Evolutionary conservation across 352 stramenopile genomes (phyloP).

Genomic region (Saprolegnia diclina): DNA sequence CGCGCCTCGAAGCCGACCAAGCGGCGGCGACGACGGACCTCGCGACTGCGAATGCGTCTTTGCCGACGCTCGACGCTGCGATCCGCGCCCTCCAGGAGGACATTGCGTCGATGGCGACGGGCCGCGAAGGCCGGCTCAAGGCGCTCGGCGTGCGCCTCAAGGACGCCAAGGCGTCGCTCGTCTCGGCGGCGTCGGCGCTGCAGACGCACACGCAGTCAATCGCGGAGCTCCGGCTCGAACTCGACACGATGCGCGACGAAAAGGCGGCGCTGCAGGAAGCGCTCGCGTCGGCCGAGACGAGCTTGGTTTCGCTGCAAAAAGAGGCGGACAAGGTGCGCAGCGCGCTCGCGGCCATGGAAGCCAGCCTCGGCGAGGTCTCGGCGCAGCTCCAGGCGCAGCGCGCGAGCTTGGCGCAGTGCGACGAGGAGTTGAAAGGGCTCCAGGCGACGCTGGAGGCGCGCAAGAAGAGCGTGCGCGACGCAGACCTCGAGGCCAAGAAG

Average conservation of each 20-base stretch:
- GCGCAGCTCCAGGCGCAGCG: slow-evolving; percentile 62
- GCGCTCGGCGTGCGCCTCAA: slow-evolving; percentile 70
- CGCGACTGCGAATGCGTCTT: slow-evolving; percentile 53
- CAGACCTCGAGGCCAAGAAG: slow-evolving; percentile 94
- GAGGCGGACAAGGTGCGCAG: not conserved
- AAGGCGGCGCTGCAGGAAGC: slow-evolving; percentile 67
- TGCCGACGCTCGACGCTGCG: slow-evolving; percentile 70
- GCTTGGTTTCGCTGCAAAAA: slow-evolving; percentile 25
- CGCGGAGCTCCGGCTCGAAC: slow-evolving; percentile 64
- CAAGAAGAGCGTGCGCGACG: slow-evolving; percentile 81
- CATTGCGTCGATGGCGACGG: slow-evolving; percentile 78
- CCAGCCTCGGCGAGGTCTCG: slow-evolving; percentile 51
- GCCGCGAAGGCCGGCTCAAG: slow-evolving; percentile 71
- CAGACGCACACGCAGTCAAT: slow-evolving; percentile 65
- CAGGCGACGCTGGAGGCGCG: slow-evolving; percentile 65
- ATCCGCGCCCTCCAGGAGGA: slow-evolving; percentile 66
- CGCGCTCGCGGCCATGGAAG: slow-evolving; percentile 38
- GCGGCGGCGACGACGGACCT: slow-evolving; percentile 55
- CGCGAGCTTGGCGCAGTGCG: slow-evolving; percentile 74
- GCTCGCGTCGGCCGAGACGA: slow-evolving; percentile 30
- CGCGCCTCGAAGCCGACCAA: slow-evolving; percentile 66
- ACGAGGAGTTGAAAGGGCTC: slow-evolving; percentile 90
- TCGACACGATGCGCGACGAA: slow-evolving; percentile 50
- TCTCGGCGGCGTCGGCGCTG: slow-evolving; percentile 50
- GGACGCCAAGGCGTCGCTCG: slow-evolving; percentile 66